These are phyloP conservation scores for Cladosporium velox DNA, from an alignment of 2,329 filamentous ascomycete genomes.

Conservation along the genomic window DNA sequence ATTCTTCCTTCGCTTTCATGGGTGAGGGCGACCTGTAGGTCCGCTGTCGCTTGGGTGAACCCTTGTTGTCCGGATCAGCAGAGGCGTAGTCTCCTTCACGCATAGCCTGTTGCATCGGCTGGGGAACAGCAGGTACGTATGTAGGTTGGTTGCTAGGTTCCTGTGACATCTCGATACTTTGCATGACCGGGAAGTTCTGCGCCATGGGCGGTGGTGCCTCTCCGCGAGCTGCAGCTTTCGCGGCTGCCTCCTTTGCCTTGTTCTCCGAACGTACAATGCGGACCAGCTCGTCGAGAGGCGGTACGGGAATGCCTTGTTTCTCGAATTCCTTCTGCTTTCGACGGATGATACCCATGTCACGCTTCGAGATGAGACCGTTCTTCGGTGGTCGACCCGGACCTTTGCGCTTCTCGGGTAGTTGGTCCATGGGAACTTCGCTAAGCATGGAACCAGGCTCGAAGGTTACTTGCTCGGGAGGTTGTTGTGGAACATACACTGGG, in stretches of 20 bases:
- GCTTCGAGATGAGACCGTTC: conserved; percentile 80
- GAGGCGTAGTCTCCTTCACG: conserved; percentile 12
- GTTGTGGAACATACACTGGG: conserved; percentile 3
- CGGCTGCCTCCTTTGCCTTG: conserved; percentile 38
- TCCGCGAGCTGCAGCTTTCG: conserved; percentile 28
- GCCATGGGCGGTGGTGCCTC: conserved; percentile 36
- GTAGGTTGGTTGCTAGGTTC: conserved; percentile 1
- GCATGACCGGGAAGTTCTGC: conserved; percentile 27
- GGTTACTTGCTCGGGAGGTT: conserved; percentile 7
- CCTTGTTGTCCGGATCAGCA: conserved; percentile 14
- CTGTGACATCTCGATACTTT: conserved; percentile 31
- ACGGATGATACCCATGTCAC: conserved; percentile 52
- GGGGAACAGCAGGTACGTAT: conserved; percentile 14
- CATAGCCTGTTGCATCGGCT: conserved; percentile 12
- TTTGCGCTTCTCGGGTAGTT: conserved; percentile 63
- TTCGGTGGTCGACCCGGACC: conserved; percentile 81
- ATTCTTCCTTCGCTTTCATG: conserved; percentile 63
- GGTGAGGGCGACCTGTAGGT: conserved; percentile 61
- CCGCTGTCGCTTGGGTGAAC: conserved; percentile 47
- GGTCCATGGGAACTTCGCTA: conserved; percentile 34
- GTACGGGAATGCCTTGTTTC: conserved; percentile 33
- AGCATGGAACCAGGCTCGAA: conserved; percentile 37
- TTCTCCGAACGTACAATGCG: conserved; percentile 40
- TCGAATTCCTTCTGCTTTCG: conserved; percentile 41
- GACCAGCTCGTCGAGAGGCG: conserved; percentile 35